Conservation (phyloP, 1,284 basidiomycete genomes). For the Cerioporus squamosus region DNA sequence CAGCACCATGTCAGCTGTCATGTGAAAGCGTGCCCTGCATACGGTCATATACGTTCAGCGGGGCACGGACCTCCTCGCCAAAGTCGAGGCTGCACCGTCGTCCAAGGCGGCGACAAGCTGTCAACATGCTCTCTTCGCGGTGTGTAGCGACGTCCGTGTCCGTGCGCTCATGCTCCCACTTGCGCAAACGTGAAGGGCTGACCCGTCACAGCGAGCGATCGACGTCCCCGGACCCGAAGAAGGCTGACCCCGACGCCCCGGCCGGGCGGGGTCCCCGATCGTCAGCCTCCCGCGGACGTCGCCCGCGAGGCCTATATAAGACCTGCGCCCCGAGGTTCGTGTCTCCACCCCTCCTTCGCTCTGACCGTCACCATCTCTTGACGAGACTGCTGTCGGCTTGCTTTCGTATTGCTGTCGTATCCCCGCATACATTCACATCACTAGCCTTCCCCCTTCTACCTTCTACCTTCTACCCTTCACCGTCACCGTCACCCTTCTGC, state of each 20-base stretch:
- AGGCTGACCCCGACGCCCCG: neutral
- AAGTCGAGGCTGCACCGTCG: too few species aligned
- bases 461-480: too few species aligned
- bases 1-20: neutral
- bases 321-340: neutral
- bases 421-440: conserved; percentile 25
- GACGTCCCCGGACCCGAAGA: neutral
- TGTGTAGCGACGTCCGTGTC: too few species aligned
- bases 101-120: too few species aligned
- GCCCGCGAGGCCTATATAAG: conserved; percentile 21
- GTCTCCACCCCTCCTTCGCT: conserved; percentile 23
- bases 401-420: conserved; percentile 25
- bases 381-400: conserved; percentile 21
- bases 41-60: too few species aligned
- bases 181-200: neutral
- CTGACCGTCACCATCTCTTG: conserved; percentile 26
- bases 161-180: too few species aligned
- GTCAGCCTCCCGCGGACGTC: conserved; percentile 10
- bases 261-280: conserved; percentile 4
- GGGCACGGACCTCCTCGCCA: too few species aligned
- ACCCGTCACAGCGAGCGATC: conserved; percentile 1
- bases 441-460: conserved; percentile 11
- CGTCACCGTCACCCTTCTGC: too few species aligned
- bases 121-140: too few species aligned
- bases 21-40: too few species aligned